These are phyloP conservation scores for Phanerochaete carnosa DNA, from an alignment of 768 basidiomycete species.

Conservation along the genomic window DNA sequence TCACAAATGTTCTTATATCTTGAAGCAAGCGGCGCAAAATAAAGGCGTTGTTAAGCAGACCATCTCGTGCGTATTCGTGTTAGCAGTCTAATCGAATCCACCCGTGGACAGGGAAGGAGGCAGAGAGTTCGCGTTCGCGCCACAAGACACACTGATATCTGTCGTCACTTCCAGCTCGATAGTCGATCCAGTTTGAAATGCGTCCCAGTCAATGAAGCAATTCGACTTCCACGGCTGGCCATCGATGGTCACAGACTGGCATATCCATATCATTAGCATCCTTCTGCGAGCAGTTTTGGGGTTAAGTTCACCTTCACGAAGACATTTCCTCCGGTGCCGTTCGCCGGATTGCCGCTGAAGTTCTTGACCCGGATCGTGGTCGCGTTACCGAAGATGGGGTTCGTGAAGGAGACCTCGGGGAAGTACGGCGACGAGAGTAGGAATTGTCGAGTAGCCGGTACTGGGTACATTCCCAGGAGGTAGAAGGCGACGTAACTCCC, in stretches of 20 bases:
- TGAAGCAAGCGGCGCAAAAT: too few relatives aligned
- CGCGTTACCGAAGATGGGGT: conserved; percentile 53
- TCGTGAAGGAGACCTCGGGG: conserved; percentile 52
- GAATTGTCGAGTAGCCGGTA: conserved; percentile 58
- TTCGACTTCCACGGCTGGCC: conserved; percentile 57
- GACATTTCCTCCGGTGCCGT: conserved; percentile 51
- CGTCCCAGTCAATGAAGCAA: conserved; percentile 65
- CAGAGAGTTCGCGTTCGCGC: conserved; percentile 39
- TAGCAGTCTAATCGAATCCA: conserved; percentile 33
- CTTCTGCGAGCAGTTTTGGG: neutral
- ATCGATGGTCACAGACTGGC: conserved; percentile 53
- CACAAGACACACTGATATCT: conserved; percentile 52
- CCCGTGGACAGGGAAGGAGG: conserved; percentile 68
- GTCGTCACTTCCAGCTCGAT: conserved; percentile 55
- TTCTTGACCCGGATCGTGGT: conserved; percentile 50
- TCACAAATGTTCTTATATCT: neutral
- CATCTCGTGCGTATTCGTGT: neutral
- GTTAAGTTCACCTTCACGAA: conserved; percentile 49
- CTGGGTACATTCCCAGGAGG: conserved; percentile 57
- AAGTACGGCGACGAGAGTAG: conserved; percentile 63
- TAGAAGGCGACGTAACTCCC: conserved; percentile 58
- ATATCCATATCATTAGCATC: neutral
- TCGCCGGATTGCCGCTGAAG: conserved; percentile 49
- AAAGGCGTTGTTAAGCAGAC: too few relatives aligned
- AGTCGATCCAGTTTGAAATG: conserved; percentile 49